Evolutionary conservation across 495 filamentous ascomycete genomes (phyloP), one percentile per base, ranked within the genome.

Genomic region (Poronia punctata): DNA sequence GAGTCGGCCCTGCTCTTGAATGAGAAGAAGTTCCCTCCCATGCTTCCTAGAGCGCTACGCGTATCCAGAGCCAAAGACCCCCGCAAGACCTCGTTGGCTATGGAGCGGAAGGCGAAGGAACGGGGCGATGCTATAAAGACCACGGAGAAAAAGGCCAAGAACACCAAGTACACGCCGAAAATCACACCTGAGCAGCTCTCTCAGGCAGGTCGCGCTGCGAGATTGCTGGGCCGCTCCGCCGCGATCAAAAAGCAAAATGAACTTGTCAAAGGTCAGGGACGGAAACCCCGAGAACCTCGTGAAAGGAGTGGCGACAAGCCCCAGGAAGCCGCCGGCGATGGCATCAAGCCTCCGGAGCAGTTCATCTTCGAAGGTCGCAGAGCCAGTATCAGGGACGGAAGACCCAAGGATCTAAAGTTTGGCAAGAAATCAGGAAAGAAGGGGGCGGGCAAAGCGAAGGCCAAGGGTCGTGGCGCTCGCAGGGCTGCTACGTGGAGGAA

Each of bases 351-450:
- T 4, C 78, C 80, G 2, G 79, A 88, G 65, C 66, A 71, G 3
- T 71, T 90, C 47, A 79, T 96, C 7, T 95, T 98, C 59, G 92
- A 98, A 60, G 92, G 92, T 3, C 78, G 85, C 53, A 76, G 92
- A 37, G 92, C 92, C 14, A 87, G 62, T 50, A 78, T 61, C 34
- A 79, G 68, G 50, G 75, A 72, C 37, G 79, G 78, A 8, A 75
- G 62, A 45, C 70, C 72, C 18, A 76, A 68, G 58, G 76, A 76
- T 39, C 64, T 83, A 26, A 81, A 82, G 54, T 72, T 79, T 23
- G 66, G 76, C 22, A 74, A 73, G 25, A 64, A 64, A 35, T 75
- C 75, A 49, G 68, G 66, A 28, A 82, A 78, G 64, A 82, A 78
- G 40, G 72, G 71, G 10, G 40, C 35, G 17, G 40, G 43, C 24